Evolutionary conservation across 2,329 filamentous ascomycete species (phyloP), one percentile per base, ranked within the genome.

Genomic region (Ophiostoma angusticollis): DNA sequence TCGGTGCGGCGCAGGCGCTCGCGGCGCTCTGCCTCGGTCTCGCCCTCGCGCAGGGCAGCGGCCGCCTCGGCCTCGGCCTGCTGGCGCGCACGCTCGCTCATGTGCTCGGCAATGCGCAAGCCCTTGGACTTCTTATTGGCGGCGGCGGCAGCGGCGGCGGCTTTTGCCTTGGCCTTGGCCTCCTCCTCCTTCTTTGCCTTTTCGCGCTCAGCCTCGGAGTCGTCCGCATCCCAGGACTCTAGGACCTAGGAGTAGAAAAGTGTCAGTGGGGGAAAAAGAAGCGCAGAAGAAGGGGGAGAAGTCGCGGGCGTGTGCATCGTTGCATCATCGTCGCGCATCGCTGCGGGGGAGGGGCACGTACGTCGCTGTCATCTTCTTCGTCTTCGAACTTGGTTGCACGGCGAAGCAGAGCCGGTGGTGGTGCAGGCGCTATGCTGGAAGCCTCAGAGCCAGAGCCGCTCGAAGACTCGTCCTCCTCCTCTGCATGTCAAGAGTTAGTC

Each of bases 191-290:
- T 91, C 62, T 82, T 83, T 21, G 75, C 84, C 70, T 96, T 98
- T 63, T 95, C 87, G 53, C 86, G 83, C 68, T 98, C 91, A 52
- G 79, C 89, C 54, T 98, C 91, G 45, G 86, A 94, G 65, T 98
- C 91, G 56, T 96, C 91, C 50, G 84, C 89, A 54, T 96, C 87
- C 91, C 91, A 98, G 24, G 84, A 89, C 44, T 98, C 91, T 55
- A 95, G 74, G 41, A 96, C 84, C 80, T 94, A 48, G 42, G 5
- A 2, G 4, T n/a, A 11, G 25, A 7, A n/a, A n/a, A n/a, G n/a
- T n/a, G n/a, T n/a, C 5, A 2, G 21, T 18, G 6, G 16, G 2
- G 29, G 29, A 4, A 33, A n/a, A 13, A 31, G 14, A 23, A 8
- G 6, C 9, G 12, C 24, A 6, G 13, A 16, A 6, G 13, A 4